Percentiles rank a stretch among this genome's conserved stretches.
Conservation (phyloP, 2,329 filamentous ascomycete species). For the Alternaria alternata region DNA sequence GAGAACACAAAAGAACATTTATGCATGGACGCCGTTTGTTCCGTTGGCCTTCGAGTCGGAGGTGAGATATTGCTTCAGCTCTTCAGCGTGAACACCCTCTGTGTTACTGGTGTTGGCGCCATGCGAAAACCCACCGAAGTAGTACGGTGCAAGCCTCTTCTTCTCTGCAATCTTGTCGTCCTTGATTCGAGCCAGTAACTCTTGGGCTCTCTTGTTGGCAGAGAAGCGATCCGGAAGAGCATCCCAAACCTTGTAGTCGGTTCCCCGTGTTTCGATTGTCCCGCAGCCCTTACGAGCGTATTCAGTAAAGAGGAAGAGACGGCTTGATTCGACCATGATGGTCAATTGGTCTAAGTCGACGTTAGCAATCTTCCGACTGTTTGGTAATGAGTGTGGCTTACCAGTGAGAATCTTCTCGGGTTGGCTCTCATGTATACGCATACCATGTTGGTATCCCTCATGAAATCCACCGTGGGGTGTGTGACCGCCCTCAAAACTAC, state of each 20-base stretch:
- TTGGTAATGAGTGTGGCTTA: slow-evolving; percentile 9
- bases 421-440: slow-evolving; percentile 54
- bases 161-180: slow-evolving; percentile 44
- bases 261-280: slow-evolving; percentile 46
- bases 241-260: slow-evolving; percentile 51
- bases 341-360: slow-evolving; percentile 45
- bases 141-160: slow-evolving; percentile 46
- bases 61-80: slow-evolving; percentile 34
- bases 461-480: slow-evolving; percentile 53
- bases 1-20: not conserved
- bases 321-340: slow-evolving; percentile 51
- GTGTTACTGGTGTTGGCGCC: slow-evolving; percentile 42
- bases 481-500: slow-evolving; percentile 49
- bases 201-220: slow-evolving; percentile 44
- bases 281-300: slow-evolving; percentile 49
- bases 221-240: slow-evolving; percentile 50
- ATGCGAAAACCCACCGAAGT: slow-evolving; percentile 44
- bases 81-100: slow-evolving; percentile 41
- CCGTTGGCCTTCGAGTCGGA: slow-evolving; percentile 20
- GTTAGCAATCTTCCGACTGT: not conserved
- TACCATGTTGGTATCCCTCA: slow-evolving; percentile 57
- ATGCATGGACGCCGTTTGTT: slow-evolving; percentile 19
- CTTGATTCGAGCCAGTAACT: slow-evolving; percentile 42
- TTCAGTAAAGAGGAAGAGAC: slow-evolving; percentile 51
- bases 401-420: slow-evolving; percentile 55